Evolutionary conservation across 2,329 filamentous ascomycete species (phyloP).

Genomic region (Aspergillus niger): DNA sequence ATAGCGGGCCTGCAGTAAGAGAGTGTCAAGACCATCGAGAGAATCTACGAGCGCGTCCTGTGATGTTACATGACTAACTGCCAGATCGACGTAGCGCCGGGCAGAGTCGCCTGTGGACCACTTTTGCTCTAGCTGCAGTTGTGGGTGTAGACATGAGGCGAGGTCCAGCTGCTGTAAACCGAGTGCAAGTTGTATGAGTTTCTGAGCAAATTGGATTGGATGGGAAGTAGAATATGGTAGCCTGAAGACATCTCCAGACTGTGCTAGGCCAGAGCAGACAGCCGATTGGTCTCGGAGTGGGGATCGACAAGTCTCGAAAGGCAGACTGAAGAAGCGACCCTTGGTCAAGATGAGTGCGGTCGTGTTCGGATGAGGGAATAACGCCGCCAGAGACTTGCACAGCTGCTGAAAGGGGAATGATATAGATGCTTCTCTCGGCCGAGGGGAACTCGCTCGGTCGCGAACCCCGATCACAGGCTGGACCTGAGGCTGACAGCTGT

Average conservation of each 20-base stretch:
- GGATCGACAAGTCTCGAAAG: not conserved
- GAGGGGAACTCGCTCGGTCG: not conserved
- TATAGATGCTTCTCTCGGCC: not conserved
- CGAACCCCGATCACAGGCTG: too few species aligned
- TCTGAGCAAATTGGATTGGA: not conserved
- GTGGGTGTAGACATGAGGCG: not conserved
- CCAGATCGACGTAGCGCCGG: not conserved
- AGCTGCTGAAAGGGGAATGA: not conserved
- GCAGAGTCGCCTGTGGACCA: not conserved
- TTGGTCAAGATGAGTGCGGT: not conserved
- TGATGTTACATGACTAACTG: not conserved
- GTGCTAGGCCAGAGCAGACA: not conserved
- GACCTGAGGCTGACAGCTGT: not conserved
- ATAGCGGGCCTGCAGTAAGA: constrained; percentile 9
- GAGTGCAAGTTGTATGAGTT: constrained; percentile 6
- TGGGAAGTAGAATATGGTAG: not conserved
- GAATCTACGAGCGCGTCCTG: constrained; percentile 4
- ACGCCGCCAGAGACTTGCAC: not conserved
- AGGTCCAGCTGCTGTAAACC: constrained; percentile 7
- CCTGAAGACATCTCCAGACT: not conserved
- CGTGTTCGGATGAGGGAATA: not conserved
- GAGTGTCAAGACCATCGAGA: constrained; percentile 1
- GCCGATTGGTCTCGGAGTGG: not conserved
- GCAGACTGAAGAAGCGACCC: constrained; percentile 1
- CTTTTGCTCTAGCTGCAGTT: not conserved